Conservation (phyloP, 345 rosid species). For the Brassica nigra region DNA sequence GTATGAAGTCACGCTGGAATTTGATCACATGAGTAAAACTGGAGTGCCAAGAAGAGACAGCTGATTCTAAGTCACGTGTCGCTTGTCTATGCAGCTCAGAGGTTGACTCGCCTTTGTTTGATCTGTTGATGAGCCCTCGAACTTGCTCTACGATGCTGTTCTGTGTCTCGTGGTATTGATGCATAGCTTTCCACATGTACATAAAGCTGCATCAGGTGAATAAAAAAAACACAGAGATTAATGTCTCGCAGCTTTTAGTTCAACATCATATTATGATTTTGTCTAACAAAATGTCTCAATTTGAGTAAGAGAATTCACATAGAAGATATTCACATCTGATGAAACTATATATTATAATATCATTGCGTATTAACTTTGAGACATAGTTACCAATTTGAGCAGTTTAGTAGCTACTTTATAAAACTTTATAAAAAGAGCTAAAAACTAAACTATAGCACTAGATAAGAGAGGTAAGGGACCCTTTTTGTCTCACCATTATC, state of each 20-base stretch:
- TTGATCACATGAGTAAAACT: conserved; percentile 75
- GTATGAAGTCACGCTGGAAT: conserved; percentile 79
- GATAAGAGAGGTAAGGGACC: not conserved
- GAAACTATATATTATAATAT: not conserved
- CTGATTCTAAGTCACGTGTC: conserved; percentile 84
- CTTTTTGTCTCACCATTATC: not conserved
- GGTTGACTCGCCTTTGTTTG: conserved; percentile 77
- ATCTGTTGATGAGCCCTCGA: conserved; percentile 72
- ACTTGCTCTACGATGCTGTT: conserved; percentile 88
- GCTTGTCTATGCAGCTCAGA: conserved; percentile 90
- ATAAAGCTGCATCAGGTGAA: conserved; percentile 62
- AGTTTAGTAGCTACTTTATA: not conserved
- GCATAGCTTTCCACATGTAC: conserved; percentile 97
- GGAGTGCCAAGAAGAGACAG: conserved; percentile 87
- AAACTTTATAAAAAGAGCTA: not conserved
- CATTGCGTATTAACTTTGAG: not conserved
- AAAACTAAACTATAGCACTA: not conserved
- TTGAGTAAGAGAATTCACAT: not conserved
- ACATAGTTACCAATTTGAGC: not conserved
- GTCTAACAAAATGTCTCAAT: not conserved
- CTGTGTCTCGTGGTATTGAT: conserved; percentile 84
- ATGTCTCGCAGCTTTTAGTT: not conserved
- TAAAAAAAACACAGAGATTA: not conserved
- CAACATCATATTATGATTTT: not conserved
- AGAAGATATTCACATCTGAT: not conserved